These are phyloP conservation scores for Candida sanyiensis DNA, from an alignment of 805 yeast species.

Conservation along the genomic window DNA sequence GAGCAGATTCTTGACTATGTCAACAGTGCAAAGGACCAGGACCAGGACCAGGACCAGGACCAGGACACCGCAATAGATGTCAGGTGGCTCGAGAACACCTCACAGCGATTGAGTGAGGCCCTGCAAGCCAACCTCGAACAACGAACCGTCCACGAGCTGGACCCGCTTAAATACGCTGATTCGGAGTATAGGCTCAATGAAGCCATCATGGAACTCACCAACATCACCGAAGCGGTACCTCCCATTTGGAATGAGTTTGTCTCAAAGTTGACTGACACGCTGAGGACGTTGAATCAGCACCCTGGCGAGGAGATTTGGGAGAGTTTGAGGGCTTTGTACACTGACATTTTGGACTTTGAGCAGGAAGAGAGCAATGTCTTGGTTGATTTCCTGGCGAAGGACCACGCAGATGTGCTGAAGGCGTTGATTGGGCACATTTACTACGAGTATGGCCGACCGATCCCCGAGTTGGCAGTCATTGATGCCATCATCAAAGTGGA, in stretches of 20 bases:
- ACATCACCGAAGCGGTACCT: conserved; percentile 13
- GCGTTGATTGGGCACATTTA: background rate
- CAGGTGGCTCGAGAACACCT: conserved; percentile 17
- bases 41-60: background rate
- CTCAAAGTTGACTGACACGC: background rate
- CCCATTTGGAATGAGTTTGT: conserved; percentile 10
- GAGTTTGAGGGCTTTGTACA: conserved; percentile 10
- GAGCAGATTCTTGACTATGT: conserved; percentile 4
- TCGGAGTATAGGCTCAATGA: conserved; percentile 16
- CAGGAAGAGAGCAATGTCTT: conserved; percentile 9
- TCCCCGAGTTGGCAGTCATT: conserved; percentile 1
- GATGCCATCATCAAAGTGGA: conserved; percentile 1
- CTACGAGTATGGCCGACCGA: background rate
- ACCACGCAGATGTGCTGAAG: background rate
- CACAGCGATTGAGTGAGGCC: background rate
- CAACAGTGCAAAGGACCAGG: background rate
- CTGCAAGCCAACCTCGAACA: conserved; percentile 10
- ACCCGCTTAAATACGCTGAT: conserved; percentile 18
- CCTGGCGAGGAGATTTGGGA: conserved; percentile 18
- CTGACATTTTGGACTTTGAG: conserved; percentile 17
- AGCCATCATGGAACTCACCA: conserved; percentile 16
- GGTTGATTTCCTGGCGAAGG: background rate
- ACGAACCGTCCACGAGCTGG: conserved; percentile 10
- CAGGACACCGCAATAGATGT: conserved; percentile 7
- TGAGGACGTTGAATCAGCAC: conserved; percentile 9